A percentile compares a stretch with the other conserved stretches of the same genome.
phyloP scores from a whole-genome alignment of 768 basidiomycete species.

The Leccinum pellstonianum region DNA sequence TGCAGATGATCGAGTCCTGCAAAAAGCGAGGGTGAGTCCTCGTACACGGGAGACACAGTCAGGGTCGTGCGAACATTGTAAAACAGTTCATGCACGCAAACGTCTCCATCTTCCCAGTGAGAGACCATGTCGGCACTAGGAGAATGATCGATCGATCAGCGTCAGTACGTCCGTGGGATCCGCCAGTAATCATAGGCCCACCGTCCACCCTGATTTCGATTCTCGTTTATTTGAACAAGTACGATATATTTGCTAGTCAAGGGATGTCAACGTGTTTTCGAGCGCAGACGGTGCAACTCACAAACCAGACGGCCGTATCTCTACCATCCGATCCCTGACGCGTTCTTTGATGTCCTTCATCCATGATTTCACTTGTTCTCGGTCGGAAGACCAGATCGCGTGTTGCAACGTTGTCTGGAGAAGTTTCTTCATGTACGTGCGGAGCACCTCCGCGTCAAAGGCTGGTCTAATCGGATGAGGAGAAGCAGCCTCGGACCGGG shows the following conservation, averaged over 20 bases:
- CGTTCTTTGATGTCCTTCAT: slow-evolving; percentile 84
- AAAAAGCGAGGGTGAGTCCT: slow-evolving; percentile 11
- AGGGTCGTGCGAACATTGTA: slow-evolving; percentile 57
- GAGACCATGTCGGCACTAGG: slow-evolving; percentile 75
- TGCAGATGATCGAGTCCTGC: slow-evolving; percentile 72
- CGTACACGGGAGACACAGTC: slow-evolving; percentile 8
- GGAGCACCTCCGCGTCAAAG: slow-evolving; percentile 74
- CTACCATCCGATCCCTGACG: slow-evolving; percentile 82
- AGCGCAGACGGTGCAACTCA: slow-evolving; percentile 41
- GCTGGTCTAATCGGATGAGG: slow-evolving; percentile 42
- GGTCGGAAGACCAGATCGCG: slow-evolving; percentile 66
- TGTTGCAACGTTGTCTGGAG: slow-evolving; percentile 65
- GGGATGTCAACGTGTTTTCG: slow-evolving; percentile 16
- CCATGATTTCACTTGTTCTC: slow-evolving; percentile 68
- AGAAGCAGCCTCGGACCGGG: slow-evolving; percentile 61
- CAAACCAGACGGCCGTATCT: slow-evolving; percentile 81
- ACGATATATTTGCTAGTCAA: slow-evolving; percentile 78
- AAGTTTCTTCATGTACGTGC: slow-evolving; percentile 80
- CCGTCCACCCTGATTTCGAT: slow-evolving; percentile 85
- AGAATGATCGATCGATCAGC: not conserved
- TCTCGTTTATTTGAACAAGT: slow-evolving; percentile 81
- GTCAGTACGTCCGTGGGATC: slow-evolving; percentile 9
- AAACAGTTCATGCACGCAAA: slow-evolving; percentile 75
- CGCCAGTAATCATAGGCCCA: slow-evolving; percentile 34
- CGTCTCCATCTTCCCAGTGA: slow-evolving; percentile 87